Evolutionary conservation across 1,284 basidiomycete genomes (phyloP).

Genomic region (Irpex rosettiformis): DNA sequence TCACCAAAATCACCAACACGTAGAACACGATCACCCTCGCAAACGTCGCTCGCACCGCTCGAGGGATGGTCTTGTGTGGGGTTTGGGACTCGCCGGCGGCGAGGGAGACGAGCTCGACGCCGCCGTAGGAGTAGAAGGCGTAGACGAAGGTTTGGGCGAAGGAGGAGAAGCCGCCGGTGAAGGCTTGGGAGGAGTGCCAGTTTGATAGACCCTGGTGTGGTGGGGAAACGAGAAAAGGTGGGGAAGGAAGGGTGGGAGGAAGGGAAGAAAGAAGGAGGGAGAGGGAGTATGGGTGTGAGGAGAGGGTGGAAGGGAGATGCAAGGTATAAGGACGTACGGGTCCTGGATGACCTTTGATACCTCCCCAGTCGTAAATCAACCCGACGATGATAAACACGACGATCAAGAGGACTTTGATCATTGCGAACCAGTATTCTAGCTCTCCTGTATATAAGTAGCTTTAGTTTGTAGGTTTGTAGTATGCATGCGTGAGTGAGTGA

Average conservation of each 20-base stretch:
- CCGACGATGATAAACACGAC: slow-evolving; percentile 31
- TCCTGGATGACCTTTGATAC: slow-evolving; percentile 49
- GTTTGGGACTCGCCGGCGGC: slow-evolving; percentile 60
- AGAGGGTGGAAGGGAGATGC: background rate
- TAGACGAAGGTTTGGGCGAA: slow-evolving; percentile 54
- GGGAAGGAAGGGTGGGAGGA: background rate
- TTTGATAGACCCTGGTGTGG: slow-evolving; percentile 44
- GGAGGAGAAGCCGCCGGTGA: slow-evolving; percentile 49
- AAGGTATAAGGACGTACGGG: slow-evolving; percentile 31
- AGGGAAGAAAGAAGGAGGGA: background rate
- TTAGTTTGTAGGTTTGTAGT: background rate
- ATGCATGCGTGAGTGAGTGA: background rate
- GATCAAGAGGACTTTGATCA: slow-evolving; percentile 31
- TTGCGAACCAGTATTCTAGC: slow-evolving; percentile 31
- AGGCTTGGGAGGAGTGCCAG: slow-evolving; percentile 47
- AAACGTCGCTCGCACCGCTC: slow-evolving; percentile 69
- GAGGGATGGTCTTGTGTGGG: slow-evolving; percentile 60
- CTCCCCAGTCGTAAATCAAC: slow-evolving; percentile 51
- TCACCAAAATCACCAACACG: slow-evolving; percentile 50
- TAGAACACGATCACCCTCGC: slow-evolving; percentile 65
- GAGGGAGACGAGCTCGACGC: slow-evolving; percentile 69
- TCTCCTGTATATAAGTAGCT: slow-evolving; percentile 20
- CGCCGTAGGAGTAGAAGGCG: slow-evolving; percentile 70
- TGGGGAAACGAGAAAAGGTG: too few relatives aligned
- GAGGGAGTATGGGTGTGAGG: background rate